Evolutionary conservation across 345 rosid species (phyloP), one percentile per base, ranked within the genome.

Genomic region (Angophora floribunda): DNA sequence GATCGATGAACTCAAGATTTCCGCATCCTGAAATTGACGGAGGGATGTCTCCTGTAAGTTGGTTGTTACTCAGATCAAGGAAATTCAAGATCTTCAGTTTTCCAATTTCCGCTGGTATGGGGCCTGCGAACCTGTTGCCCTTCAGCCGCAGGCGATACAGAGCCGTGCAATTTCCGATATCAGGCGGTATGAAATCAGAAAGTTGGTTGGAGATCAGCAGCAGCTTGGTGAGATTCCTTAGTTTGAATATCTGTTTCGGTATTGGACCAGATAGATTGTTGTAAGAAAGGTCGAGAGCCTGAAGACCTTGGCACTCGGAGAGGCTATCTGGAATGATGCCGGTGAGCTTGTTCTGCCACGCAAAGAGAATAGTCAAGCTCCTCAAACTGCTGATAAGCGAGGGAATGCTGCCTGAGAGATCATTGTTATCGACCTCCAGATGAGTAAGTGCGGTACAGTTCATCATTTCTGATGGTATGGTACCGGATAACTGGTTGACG

Each of bases 201-300:
- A 97, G 91, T 87, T 92, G 91, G 79, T 97, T 96, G 59, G 97
- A 94, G 70, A 97, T 94, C 30, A 97, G 93, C 88, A 97, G 93
- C 88, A 97, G 87, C 94, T 96, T 95, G 57, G 99, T 95, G 88
- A 97, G 96, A 90, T 97, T 97, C 86, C 91, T 92, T 89, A 96
- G 85, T 70, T 92, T 90, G 45, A 96, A 97, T 87, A 97, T 90
- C 87, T 92, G 91, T 36, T 90, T 91, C 0, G 99, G 98, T 45
- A 97, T 93, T 45, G 97, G 92, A 91, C 99, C 99, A 45, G 93
- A 93, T 78, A 96, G 95, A 88, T 87, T 93, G 91, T 97, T 97
- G 92, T 94, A 97, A 44, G 99, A 97, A 24, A 97, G 91, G 91
- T 97, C 99, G 80, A 97, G 92, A 89, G 99, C 98, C 93, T 97